Evolutionary conservation across 1,284 basidiomycete species (phyloP).

Genomic region (Sporisorium exsertum): DNA sequence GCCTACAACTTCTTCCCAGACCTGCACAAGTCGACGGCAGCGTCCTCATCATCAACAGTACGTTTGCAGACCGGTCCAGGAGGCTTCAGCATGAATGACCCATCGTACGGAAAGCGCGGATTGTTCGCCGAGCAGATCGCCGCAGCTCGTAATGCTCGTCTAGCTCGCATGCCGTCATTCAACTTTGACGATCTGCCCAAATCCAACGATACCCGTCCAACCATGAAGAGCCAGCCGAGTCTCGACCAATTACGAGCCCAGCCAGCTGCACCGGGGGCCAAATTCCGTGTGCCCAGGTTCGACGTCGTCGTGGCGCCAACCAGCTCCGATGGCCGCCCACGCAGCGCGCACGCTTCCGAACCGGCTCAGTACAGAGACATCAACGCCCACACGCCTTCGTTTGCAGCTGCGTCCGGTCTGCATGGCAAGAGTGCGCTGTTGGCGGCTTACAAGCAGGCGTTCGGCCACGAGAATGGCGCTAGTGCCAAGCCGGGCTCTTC

Average conservation of each 20-base stretch:
- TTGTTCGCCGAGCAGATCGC: slow-evolving; percentile 47
- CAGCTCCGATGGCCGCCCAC: slow-evolving; percentile 5
- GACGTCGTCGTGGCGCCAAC: slow-evolving; percentile 15
- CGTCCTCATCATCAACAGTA: slow-evolving; percentile 1
- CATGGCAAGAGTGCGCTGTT: slow-evolving; percentile 34
- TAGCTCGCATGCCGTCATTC: slow-evolving; percentile 34
- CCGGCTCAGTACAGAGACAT: slow-evolving; percentile 9
- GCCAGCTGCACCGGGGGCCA: not conserved
- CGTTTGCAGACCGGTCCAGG: not conserved
- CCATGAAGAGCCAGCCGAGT: slow-evolving; percentile 27
- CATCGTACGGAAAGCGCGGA: slow-evolving; percentile 28
- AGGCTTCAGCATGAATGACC: slow-evolving; percentile 30
- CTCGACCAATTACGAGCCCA: slow-evolving; percentile 26
- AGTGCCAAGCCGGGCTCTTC: slow-evolving; percentile 4
- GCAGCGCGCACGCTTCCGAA: slow-evolving; percentile 4
- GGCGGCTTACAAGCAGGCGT: slow-evolving; percentile 47
- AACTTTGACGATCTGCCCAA: slow-evolving; percentile 26
- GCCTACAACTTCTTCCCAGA: slow-evolving; percentile 41
- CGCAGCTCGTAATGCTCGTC: slow-evolving; percentile 32
- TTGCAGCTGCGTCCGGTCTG: slow-evolving; percentile 26
- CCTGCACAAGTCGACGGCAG: slow-evolving; percentile 9
- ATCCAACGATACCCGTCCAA: slow-evolving; percentile 1
- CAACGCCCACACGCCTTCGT: slow-evolving; percentile 21
- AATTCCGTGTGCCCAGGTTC: slow-evolving; percentile 30
- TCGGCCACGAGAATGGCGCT: slow-evolving; percentile 2